Base-by-base conservation (phyloP, 176 grass and related monocot genomes). In the Pontederia paniculata region DNA sequence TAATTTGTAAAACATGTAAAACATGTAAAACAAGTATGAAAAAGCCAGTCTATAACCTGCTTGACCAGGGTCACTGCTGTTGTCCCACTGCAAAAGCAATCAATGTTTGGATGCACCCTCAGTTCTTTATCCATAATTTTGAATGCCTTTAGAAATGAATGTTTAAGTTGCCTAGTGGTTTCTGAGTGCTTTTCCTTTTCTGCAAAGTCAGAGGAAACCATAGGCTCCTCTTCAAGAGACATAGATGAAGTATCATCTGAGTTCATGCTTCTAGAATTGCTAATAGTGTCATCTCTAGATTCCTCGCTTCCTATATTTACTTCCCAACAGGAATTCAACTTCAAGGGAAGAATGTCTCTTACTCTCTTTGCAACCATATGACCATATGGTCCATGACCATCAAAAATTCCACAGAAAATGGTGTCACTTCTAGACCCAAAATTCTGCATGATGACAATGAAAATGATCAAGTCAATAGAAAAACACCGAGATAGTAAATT, bases 401-500 rank as follows among this genome's bases (percentile, higher is more conserved):
- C 89, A 67, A 95, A 95, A 69, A 95, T 81, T 54, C 89, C 89
- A 74, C 89, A 95, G 73, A 88, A 95, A 50, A 80, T 21, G 45
- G 81, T 82, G 69, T 85, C 89, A 31, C 13, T 70, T 64, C 54
- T 50, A 8, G 74, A 62, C 14, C 25, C 57, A 77, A 70, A 77
- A 70, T 77, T 61, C 74, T 77, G 54, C 21, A 23, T 12, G 23
- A 12, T 19, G 23, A 56, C 21, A 23, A 23, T 19, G 18, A 56
- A 56, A 23, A 23, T 23, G 23, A 22, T 56, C 9, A 13, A 13
- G 13, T 37, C 28, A 56, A 23, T 8, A 56, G 54, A 23, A 22
- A 23, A n/a, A n/a, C n/a, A 4, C 53, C 23, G 21, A 13, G 11
- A 56, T 28, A 7, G 23, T 11, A 56, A 56, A 22, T 23, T 23